Evolutionary conservation across 2,329 filamentous ascomycete genomes (phyloP).

Genomic region (Fusarium nelsonii): DNA sequence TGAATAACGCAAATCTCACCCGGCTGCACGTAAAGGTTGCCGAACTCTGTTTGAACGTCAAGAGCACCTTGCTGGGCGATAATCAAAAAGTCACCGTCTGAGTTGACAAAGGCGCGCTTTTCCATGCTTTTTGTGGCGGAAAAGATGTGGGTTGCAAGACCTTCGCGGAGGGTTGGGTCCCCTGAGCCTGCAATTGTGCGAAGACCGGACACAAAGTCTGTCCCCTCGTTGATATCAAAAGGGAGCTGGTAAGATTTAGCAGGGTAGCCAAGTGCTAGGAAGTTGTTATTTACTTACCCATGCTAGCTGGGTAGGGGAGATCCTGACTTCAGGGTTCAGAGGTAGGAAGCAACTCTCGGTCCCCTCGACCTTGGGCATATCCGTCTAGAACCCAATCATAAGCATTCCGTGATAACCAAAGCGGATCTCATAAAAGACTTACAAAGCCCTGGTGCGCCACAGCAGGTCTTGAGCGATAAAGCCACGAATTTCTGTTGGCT

Average conservation of each 20-base stretch:
- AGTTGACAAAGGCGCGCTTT: slow-evolving; percentile 63
- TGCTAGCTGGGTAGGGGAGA: slow-evolving; percentile 44
- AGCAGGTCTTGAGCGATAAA: slow-evolving; percentile 48
- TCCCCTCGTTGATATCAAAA: slow-evolving; percentile 57
- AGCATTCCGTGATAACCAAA: accelerated
- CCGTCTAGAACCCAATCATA: slow-evolving; percentile 29
- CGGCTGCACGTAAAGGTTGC: slow-evolving; percentile 72
- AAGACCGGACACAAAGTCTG: slow-evolving; percentile 53
- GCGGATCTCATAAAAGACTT: neutral
- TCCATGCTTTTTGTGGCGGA: slow-evolving; percentile 61
- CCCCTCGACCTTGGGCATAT: slow-evolving; percentile 42
- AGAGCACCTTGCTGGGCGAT: slow-evolving; percentile 73
- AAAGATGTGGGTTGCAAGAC: slow-evolving; percentile 63
- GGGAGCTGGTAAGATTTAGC: slow-evolving; percentile 28
- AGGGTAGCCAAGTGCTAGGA: accelerated
- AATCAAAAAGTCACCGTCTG: slow-evolving; percentile 76
- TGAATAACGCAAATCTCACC: slow-evolving; percentile 77
- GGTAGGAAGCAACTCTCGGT: slow-evolving; percentile 46
- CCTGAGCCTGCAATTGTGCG: slow-evolving; percentile 63
- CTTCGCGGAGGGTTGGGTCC: slow-evolving; percentile 62
- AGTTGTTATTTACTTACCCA: slow-evolving; percentile 26
- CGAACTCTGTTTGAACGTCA: slow-evolving; percentile 77
- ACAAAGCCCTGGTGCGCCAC: slow-evolving; percentile 51
- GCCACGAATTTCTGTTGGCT: slow-evolving; percentile 51
- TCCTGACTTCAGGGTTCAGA: slow-evolving; percentile 39